Conservation (phyloP, 306 rosid genomes). For the Vicia sativa region DNA sequence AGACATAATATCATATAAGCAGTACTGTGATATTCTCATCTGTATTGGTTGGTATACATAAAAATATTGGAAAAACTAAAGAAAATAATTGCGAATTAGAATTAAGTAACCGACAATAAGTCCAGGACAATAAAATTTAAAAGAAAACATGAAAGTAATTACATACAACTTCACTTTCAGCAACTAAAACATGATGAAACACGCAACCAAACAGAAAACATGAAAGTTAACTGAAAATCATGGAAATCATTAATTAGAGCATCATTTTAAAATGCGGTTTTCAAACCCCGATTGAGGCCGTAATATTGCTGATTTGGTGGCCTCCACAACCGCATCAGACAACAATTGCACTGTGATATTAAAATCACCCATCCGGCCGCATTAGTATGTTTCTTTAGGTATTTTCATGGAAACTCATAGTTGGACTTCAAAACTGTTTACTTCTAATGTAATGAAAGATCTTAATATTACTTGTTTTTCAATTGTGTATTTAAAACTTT, state of each 20-base stretch:
- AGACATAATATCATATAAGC: neutral
- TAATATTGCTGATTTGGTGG: too few species aligned
- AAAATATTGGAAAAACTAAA: neutral
- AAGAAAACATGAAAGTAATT: neutral
- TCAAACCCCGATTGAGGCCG: too few species aligned
- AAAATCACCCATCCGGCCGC: too few species aligned
- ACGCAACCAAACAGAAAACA: neutral
- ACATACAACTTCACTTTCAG: conserved; percentile 16
- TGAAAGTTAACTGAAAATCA: neutral
- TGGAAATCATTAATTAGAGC: conserved; percentile 9
- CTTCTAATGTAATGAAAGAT: too few species aligned
- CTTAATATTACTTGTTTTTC: too few species aligned
- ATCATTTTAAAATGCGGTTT: too few species aligned
- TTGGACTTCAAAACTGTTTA: too few species aligned
- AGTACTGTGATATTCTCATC: neutral
- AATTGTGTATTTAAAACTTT: too few species aligned
- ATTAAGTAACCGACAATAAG: neutral
- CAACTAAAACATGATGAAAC: conserved; percentile 7
- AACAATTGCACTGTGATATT: too few species aligned
- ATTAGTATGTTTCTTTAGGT: too few species aligned
- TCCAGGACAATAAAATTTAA: neutral
- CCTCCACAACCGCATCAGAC: too few species aligned
- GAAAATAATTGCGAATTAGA: neutral
- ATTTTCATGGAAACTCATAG: too few species aligned
- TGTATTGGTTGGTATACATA: neutral